Evolutionary conservation across 345 rosid genomes (phyloP).

Genomic region (Boechera retrofracta): DNA sequence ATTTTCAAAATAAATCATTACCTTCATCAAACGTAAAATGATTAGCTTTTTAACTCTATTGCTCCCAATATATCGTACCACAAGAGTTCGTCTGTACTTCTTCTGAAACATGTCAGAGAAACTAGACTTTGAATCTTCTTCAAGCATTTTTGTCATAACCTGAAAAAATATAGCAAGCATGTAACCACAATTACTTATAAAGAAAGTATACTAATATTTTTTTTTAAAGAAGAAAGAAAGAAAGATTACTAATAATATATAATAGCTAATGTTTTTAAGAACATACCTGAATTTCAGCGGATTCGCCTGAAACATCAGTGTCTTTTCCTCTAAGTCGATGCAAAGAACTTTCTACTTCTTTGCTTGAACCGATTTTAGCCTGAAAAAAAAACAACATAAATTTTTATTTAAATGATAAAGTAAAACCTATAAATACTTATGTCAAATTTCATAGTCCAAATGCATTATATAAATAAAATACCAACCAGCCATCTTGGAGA

Average conservation of each 20-base stretch:
- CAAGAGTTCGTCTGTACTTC: constrained; percentile 42
- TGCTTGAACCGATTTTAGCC: constrained; percentile 53
- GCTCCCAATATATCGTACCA: constrained; percentile 30
- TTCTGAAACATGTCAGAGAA: constrained; percentile 42
- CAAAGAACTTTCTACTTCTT: constrained; percentile 53
- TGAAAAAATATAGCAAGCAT: constrained; percentile 17
- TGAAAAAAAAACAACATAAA: neutral
- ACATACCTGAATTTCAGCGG: constrained; percentile 51
- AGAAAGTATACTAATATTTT: neutral
- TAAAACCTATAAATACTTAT: neutral
- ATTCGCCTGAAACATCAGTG: constrained; percentile 55
- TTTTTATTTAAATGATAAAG: neutral
- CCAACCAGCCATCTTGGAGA: constrained; percentile 63
- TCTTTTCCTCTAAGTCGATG: constrained; percentile 53
- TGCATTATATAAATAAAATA: constrained; percentile 1
- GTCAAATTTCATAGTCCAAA: neutral
- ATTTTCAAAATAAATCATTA: neutral
- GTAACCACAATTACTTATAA: neutral
- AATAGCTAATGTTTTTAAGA: neutral
- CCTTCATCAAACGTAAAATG: constrained; percentile 1
- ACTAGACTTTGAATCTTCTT: constrained; percentile 33
- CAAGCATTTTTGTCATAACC: constrained; percentile 42
- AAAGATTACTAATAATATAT: neutral
- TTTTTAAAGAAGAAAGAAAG: too few relatives aligned
- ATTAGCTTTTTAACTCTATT: neutral